Evolutionary conservation across 2,329 filamentous ascomycete genomes (phyloP).

Genomic region (Cordyceps farinosa): DNA sequence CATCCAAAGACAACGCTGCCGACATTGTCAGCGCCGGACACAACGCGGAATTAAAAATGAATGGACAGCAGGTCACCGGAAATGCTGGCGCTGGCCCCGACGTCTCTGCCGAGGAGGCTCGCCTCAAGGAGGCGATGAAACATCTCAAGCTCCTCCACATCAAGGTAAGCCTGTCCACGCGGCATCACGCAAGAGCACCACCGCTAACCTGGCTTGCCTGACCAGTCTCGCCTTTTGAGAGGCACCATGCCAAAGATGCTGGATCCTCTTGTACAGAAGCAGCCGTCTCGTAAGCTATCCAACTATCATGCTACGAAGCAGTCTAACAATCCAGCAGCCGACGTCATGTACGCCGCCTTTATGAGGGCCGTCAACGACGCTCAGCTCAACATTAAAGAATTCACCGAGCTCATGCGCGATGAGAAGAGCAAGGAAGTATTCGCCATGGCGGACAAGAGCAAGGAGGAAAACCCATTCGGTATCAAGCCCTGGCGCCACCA

Average conservation of each 20-base stretch:
- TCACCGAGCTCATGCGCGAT: constrained; percentile 44
- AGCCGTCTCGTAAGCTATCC: constrained; percentile 46
- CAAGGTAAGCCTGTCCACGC: constrained; percentile 38
- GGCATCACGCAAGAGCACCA: constrained; percentile 20
- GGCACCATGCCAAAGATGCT: constrained; percentile 38
- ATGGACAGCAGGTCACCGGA: constrained; percentile 22
- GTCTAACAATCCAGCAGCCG: constrained; percentile 37
- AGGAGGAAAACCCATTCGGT: constrained; percentile 50
- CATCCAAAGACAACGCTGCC: not conserved
- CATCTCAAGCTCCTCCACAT: constrained; percentile 53
- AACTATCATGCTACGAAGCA: not conserved
- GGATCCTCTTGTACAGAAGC: constrained; percentile 48
- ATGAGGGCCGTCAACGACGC: constrained; percentile 45
- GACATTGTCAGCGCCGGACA: not conserved
- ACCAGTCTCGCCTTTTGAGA: constrained; percentile 33
- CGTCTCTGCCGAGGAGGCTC: constrained; percentile 39
- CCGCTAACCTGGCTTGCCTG: not conserved
- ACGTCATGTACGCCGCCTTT: constrained; percentile 46
- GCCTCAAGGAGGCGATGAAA: constrained; percentile 47
- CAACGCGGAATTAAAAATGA: constrained; percentile 1
- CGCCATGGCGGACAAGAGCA: constrained; percentile 50
- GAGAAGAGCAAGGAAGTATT: constrained; percentile 49
- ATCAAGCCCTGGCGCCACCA: constrained; percentile 58
- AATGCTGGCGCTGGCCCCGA: constrained; percentile 20
- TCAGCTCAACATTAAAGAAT: constrained; percentile 49